Evolutionary conservation across 2,329 filamentous ascomycete species (phyloP).

Genomic region (Monosporascus ibericus): DNA sequence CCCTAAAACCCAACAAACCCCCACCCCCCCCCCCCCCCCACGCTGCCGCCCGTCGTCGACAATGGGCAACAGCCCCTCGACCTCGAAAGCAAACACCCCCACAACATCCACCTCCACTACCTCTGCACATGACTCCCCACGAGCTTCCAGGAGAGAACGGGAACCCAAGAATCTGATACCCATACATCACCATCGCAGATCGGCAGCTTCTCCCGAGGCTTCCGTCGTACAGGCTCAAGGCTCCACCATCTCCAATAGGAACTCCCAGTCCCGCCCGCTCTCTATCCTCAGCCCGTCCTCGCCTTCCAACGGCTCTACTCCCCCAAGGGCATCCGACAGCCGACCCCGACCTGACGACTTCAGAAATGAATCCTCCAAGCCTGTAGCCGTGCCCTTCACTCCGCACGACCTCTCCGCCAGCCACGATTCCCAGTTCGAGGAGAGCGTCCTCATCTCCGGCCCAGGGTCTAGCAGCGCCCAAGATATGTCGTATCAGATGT

Average conservation of each 20-base stretch:
- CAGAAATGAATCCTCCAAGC: slow-evolving; percentile 42
- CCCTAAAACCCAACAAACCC: too few species aligned
- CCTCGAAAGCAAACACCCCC: slow-evolving; percentile 30
- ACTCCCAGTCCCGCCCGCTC: slow-evolving; percentile 42
- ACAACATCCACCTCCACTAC: slow-evolving; percentile 13
- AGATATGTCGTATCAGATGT: slow-evolving; percentile 53
- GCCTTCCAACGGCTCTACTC: slow-evolving; percentile 26
- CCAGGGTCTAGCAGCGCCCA: slow-evolving; percentile 53
- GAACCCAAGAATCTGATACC: slow-evolving; percentile 49
- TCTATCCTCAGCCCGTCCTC: slow-evolving; percentile 44
- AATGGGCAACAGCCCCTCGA: slow-evolving; percentile 42
- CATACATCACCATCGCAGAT: slow-evolving; percentile 45
- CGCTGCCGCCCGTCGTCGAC: slow-evolving; percentile 12
- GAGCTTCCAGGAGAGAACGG: slow-evolving; percentile 27
- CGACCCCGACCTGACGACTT: slow-evolving; percentile 28
- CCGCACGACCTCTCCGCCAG: slow-evolving; percentile 21
- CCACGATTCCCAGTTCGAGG: slow-evolving; percentile 29
- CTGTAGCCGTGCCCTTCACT: slow-evolving; percentile 49
- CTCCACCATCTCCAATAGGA: slow-evolving; percentile 43
- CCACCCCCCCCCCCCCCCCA: too few species aligned
- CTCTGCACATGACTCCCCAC: slow-evolving; percentile 25
- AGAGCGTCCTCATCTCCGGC: slow-evolving; percentile 36
- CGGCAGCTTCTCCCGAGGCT: slow-evolving; percentile 54
- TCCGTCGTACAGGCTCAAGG: slow-evolving; percentile 56
- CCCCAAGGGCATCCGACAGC: slow-evolving; percentile 20